A percentile compares a stretch with the other conserved stretches of the same genome.
Evolutionary conservation across 2,329 filamentous ascomycete genomes (phyloP).

Genomic region (Fusarium camptoceras): DNA sequence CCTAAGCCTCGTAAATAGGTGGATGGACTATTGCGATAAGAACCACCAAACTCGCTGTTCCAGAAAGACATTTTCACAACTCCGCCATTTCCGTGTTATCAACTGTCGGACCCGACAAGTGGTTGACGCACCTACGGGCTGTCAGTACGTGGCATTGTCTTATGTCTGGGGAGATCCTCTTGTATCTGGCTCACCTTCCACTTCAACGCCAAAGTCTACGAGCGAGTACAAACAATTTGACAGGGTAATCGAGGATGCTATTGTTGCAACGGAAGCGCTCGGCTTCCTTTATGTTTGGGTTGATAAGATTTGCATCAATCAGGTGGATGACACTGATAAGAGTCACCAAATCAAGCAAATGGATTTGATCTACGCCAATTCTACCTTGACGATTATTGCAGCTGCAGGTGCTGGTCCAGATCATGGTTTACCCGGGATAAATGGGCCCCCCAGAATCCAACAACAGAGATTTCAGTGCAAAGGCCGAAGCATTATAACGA

Average conservation of each 20-base stretch:
- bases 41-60: neutral
- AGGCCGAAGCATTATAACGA: neutral
- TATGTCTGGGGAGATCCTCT: neutral
- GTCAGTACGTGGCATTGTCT: neutral
- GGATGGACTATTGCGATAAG: neutral
- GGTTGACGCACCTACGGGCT: rapidly evolving
- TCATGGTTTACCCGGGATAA: neutral
- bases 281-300: neutral
- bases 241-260: neutral
- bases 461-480: neutral
- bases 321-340: neutral
- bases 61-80: neutral
- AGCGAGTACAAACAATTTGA: rapidly evolving
- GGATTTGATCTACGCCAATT: neutral
- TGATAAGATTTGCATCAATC: neutral
- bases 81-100: neutral
- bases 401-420: neutral
- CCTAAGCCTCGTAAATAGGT: neutral
- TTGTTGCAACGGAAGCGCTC: rapidly evolving
- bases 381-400: neutral
- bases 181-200: neutral
- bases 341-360: neutral
- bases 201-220: rapidly evolving
- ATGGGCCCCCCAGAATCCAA: neutral
- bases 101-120: neutral